Percentiles rank a stretch among this genome's conserved stretches.
Evolutionary conservation across 208 protist genomes (phyloP).

Genomic region (Zelonia costaricensis): DNA sequence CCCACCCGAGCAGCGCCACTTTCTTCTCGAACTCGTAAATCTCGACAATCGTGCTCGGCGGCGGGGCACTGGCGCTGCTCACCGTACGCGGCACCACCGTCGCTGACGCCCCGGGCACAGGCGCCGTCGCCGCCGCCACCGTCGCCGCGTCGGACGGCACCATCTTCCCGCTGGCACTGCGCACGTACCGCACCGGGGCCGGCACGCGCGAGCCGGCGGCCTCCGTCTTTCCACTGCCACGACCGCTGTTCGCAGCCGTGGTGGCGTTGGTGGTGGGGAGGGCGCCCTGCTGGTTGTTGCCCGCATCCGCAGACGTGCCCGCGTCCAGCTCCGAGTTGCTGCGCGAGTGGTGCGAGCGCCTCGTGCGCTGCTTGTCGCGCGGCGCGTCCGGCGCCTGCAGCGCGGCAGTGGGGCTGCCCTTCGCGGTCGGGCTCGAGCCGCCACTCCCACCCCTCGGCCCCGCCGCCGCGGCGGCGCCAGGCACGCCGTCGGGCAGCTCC

Average conservation of each 20-base stretch:
- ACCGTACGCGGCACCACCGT: slow-evolving; percentile 17
- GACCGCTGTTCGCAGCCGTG: neutral
- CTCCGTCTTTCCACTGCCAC: neutral
- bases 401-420: slow-evolving; percentile 1
- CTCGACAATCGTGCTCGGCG: slow-evolving; percentile 35
- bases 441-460: neutral
- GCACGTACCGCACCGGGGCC: neutral
- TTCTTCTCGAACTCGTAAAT: slow-evolving; percentile 75
- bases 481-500: slow-evolving; percentile 2
- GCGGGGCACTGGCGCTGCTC: slow-evolving; percentile 11
- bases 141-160: slow-evolving; percentile 3
- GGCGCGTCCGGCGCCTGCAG: slow-evolving; percentile 23
- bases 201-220: slow-evolving; percentile 8
- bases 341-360: slow-evolving; percentile 13
- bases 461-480: neutral
- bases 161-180: slow-evolving; percentile 26
- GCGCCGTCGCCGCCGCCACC: neutral
- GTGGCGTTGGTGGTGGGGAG: neutral
- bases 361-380: slow-evolving; percentile 6
- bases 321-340: slow-evolving; percentile 26
- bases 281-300: neutral
- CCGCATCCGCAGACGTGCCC: neutral
- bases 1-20: slow-evolving; percentile 56
- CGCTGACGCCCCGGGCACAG: slow-evolving; percentile 18
- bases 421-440: neutral